Conservation (phyloP, 352 stramenopile genomes). For the Nothophytophthora sp. region DNA sequence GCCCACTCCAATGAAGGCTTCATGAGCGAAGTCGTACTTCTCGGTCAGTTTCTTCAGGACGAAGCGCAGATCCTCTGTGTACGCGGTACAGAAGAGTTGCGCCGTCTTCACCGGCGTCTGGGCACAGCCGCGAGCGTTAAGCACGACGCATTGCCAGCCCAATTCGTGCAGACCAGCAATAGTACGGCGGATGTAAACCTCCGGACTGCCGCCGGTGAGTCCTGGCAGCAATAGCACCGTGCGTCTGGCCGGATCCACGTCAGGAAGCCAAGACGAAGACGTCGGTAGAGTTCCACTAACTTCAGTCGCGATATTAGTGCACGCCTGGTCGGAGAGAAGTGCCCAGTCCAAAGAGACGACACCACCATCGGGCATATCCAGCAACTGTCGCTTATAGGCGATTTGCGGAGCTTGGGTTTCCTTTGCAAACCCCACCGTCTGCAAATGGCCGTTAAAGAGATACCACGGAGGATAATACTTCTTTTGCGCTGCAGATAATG, state of each 20-base stretch:
- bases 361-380: slow-evolving; percentile 61
- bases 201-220: slow-evolving; percentile 62
- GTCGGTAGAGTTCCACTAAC: slow-evolving; percentile 12
- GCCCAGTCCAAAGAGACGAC: slow-evolving; percentile 80
- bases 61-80: slow-evolving; percentile 68
- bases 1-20: slow-evolving; percentile 57
- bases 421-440: slow-evolving; percentile 58
- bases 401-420: slow-evolving; percentile 32
- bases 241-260: slow-evolving; percentile 31
- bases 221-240: slow-evolving; percentile 69
- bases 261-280: slow-evolving; percentile 22
- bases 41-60: slow-evolving; percentile 40
- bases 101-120: slow-evolving; percentile 57
- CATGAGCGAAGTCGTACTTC: slow-evolving; percentile 42
- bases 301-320: slow-evolving; percentile 10
- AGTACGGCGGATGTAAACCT: slow-evolving; percentile 73
- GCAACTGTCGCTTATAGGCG: slow-evolving; percentile 59
- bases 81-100: slow-evolving; percentile 67
- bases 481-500: slow-evolving; percentile 31
- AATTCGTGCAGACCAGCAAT: slow-evolving; percentile 43
- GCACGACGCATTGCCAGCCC: slow-evolving; percentile 72
- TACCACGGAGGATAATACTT: slow-evolving; percentile 62
- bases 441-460: slow-evolving; percentile 64
- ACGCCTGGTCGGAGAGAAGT: slow-evolving; percentile 20
- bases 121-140: slow-evolving; percentile 74